Evolutionary conservation across 164 flowering plant species (phyloP).

Genomic region (Cinnamomum chago): DNA sequence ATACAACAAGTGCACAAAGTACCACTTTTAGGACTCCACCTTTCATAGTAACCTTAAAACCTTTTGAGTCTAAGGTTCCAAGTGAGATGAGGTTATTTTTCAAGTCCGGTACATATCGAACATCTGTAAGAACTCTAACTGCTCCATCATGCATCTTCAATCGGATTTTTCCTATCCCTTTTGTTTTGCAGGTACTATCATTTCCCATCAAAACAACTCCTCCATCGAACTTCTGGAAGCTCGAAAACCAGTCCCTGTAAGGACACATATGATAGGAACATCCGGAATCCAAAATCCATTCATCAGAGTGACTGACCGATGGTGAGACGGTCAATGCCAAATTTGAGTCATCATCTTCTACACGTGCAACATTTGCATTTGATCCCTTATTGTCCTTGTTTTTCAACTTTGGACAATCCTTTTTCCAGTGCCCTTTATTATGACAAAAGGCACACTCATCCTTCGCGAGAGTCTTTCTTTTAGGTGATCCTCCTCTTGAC

Average conservation of each 20-base stretch:
- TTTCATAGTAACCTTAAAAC: not conserved
- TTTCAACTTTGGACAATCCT: slow-evolving; percentile 5
- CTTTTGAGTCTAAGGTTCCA: not conserved
- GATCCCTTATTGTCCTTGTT: not conserved
- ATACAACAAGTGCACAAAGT: not conserved
- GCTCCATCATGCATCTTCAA: slow-evolving; percentile 10
- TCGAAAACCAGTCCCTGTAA: not conserved
- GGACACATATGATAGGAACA: slow-evolving; percentile 11
- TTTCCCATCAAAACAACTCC: too few species aligned
- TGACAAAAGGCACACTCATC: not conserved
- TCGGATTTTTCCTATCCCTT: not conserved
- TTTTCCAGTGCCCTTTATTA: slow-evolving; percentile 4
- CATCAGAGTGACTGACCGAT: not conserved
- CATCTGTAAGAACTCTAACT: not conserved
- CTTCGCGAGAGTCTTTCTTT: not conserved
- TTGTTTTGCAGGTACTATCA: not conserved
- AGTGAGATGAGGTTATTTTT: not conserved
- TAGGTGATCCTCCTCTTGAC: not conserved
- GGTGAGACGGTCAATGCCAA: not conserved
- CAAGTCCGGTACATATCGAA: not conserved
- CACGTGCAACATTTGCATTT: not conserved
- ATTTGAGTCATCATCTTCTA: not conserved
- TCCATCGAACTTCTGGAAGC: too few species aligned
- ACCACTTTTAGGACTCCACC: not conserved
- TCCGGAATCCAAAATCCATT: not conserved